Conservation (phyloP, 768 basidiomycete genomes). For the Lentinula boryana region DNA sequence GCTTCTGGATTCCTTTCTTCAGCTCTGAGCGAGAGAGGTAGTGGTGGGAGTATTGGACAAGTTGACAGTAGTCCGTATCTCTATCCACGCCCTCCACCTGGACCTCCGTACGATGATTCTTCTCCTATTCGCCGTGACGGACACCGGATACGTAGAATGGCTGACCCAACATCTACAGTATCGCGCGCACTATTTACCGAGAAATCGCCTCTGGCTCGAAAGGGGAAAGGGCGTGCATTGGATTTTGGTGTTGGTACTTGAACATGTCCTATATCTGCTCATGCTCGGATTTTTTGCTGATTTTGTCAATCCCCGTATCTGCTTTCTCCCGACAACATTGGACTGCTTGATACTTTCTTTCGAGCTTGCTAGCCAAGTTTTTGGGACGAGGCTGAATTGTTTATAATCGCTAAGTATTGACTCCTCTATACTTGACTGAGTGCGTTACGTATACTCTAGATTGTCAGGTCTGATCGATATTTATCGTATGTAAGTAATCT, state of each 20-base stretch:
- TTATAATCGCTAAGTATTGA: too few relatives aligned
- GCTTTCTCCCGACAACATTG: background rate
- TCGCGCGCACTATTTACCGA: background rate
- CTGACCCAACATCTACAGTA: conserved; percentile 13
- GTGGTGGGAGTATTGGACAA: conserved; percentile 8
- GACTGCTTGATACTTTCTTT: too few relatives aligned
- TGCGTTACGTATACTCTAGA: too few relatives aligned
- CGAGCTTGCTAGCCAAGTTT: too few relatives aligned
- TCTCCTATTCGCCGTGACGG: conserved; percentile 48
- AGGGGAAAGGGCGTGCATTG: conserved; percentile 1
- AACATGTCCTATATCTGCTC: too few relatives aligned
- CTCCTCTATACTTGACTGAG: too few relatives aligned
- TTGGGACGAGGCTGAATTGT: too few relatives aligned
- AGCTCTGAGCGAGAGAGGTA: conserved; percentile 23
- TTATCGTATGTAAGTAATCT: too few relatives aligned
- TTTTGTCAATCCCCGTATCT: background rate
- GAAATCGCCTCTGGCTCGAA: background rate
- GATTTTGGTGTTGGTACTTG: background rate
- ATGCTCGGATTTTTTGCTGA: too few relatives aligned
- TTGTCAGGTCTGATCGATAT: too few relatives aligned
- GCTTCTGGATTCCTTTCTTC: conserved; percentile 21
- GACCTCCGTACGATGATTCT: conserved; percentile 31
- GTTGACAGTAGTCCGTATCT: conserved; percentile 18
- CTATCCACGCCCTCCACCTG: conserved; percentile 10
- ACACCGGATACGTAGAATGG: conserved; percentile 23